phyloP scores from a whole-genome alignment of 345 rosid genomes.

The Salix caprea region DNA sequence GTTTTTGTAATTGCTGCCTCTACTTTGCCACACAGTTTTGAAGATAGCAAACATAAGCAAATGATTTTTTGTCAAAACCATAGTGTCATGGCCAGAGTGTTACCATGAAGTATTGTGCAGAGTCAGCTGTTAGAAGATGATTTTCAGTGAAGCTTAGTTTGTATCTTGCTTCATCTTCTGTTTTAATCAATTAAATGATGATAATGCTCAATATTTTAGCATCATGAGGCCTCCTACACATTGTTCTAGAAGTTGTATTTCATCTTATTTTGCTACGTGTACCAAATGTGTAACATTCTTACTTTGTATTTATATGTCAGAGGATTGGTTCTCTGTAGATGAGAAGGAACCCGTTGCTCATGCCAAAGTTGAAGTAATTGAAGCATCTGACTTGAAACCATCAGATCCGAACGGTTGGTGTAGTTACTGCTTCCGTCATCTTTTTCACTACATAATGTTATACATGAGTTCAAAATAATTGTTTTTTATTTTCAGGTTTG shows the following conservation, averaged over 20 bases:
- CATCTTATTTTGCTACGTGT: background rate
- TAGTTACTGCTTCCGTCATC: background rate
- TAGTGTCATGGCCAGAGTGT: no score
- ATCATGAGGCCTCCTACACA: background rate
- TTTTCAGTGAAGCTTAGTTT: no score
- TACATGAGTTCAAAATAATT: background rate
- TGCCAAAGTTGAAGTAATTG: slow-evolving; percentile 76
- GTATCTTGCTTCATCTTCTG: background rate
- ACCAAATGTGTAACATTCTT: background rate
- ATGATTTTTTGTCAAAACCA: no score
- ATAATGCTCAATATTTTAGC: background rate
- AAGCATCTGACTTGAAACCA: slow-evolving; percentile 78
- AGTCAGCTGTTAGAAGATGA: no score
- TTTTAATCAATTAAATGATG: background rate
- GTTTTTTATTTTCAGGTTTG: slow-evolving; percentile 53
- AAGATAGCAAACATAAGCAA: no score
- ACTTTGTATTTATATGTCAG: slow-evolving; percentile 37
- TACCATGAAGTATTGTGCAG: no score
- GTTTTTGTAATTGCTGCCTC: no score
- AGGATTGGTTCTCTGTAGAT: slow-evolving; percentile 71
- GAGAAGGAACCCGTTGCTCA: slow-evolving; percentile 75
- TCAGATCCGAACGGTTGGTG: slow-evolving; percentile 76
- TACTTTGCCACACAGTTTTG: no score
- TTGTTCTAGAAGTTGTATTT: background rate
- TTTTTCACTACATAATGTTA: background rate